phyloP scores from a whole-genome alignment of 805 yeast species.

The Metschnikowia similis region DNA sequence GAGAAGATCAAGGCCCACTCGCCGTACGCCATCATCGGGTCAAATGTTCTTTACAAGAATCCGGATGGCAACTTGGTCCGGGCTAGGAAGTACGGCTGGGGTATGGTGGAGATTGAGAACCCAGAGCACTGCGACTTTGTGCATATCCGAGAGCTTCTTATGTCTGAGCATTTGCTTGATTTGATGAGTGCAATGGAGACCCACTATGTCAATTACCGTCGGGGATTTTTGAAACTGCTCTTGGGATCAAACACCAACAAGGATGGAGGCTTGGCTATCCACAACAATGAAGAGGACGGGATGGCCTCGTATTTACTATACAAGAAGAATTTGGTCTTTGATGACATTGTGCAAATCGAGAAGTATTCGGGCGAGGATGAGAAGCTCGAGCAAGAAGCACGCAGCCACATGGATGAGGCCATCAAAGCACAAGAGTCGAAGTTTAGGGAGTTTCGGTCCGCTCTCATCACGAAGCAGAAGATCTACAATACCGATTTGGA shows the following conservation, averaged over 20 bases:
- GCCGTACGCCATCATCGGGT: constrained; percentile 73
- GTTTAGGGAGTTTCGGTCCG: constrained; percentile 60
- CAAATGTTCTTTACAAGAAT: constrained; percentile 39
- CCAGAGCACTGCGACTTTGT: constrained; percentile 72
- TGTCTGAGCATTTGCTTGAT: constrained; percentile 73
- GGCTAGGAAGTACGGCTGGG: constrained; percentile 71
- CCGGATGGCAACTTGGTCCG: constrained; percentile 45
- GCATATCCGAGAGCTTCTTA: constrained; percentile 57
- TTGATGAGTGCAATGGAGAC: constrained; percentile 70
- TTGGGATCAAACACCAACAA: constrained; percentile 18
- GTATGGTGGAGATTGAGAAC: constrained; percentile 78
- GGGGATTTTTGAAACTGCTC: constrained; percentile 51
- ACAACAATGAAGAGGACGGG: constrained; percentile 16
- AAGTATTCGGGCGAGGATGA: constrained; percentile 22
- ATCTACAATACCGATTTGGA: constrained; percentile 53
- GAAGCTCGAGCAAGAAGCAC: constrained; percentile 22
- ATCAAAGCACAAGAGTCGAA: constrained; percentile 49
- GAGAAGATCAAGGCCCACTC: constrained; percentile 36
- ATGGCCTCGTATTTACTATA: constrained; percentile 15
- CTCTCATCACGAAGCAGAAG: constrained; percentile 52
- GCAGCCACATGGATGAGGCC: constrained; percentile 23
- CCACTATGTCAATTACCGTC: constrained; percentile 70
- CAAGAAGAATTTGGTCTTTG: constrained; percentile 13
- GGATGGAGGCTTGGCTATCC: constrained; percentile 2
- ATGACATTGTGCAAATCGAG: constrained; percentile 13